Evolutionary conservation across 2,329 filamentous ascomycete genomes (phyloP), one percentile per base, ranked within the genome.

Genomic region (Ophiosphaerella korrae): DNA sequence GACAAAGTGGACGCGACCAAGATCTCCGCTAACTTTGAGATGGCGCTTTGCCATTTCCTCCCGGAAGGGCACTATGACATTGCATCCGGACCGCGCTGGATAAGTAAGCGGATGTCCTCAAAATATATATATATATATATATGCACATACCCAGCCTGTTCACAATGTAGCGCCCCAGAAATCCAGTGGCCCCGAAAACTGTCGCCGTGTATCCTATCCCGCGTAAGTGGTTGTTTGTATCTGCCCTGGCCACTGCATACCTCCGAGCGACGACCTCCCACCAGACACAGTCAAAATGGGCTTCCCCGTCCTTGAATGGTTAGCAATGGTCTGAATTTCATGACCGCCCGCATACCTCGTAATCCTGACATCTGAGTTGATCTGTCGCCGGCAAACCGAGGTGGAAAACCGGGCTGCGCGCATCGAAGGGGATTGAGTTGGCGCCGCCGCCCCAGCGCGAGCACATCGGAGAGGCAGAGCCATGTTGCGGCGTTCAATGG

Each of bases 11-110:
- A 99, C 84, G 65, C 90, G 85, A 57, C 94, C 94, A 54, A 99
- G 82, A 77, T 99, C 94, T 77, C 94, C 94, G n/a, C 91, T 83
- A 52, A 96, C 87, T 80, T 97, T 97, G 71, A 99, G 81, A 79
- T 97, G 93, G 65, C 94, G 88, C 84, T 97, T 97, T 65, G 88
- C 82, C 92, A 97, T 97, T 78, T 97, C 94, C 80, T 99, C 94
- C 39, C 94, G 88, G 82, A 86, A 99, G 42, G 94, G 94, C 53
- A 97, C 77, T 53, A 99, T 86, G 35, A 99, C 94, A 34, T 89
- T 96, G 77, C 91, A 96, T 87, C 94, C 94, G 78, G 92, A 86
- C 58, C 90, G 88, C 65, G 94, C 93, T 96, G 68, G 18, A 21
- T 4, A 21, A 21, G 18, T 21, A 21, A 21, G 18, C 18, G 18